These are phyloP conservation scores for Wickerhamomyces strasburgensis DNA, from an alignment of 805 yeast species.

Conservation along the genomic window DNA sequence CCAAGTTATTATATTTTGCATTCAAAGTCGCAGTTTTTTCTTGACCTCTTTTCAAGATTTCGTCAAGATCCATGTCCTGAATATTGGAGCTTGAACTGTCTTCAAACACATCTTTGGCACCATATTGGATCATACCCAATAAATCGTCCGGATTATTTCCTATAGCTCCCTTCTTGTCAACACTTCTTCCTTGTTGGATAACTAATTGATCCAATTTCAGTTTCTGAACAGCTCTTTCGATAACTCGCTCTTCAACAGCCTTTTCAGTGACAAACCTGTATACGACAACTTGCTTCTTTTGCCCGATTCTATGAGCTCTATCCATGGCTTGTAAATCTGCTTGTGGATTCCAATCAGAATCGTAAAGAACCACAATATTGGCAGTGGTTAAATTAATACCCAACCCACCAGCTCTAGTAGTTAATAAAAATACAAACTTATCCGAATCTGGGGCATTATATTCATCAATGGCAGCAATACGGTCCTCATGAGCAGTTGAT, in stretches of 20 bases:
- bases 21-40: conserved; percentile 75
- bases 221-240: conserved; percentile 94
- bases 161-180: conserved; percentile 41
- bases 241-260: conserved; percentile 93
- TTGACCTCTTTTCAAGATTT: conserved; percentile 73
- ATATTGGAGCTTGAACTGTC: conserved; percentile 27
- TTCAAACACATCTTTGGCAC: conserved; percentile 86
- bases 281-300: conserved; percentile 90
- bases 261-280: conserved; percentile 91
- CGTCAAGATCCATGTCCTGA: conserved; percentile 70
- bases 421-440: conserved; percentile 77
- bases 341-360: conserved; percentile 97
- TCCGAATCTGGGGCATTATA: conserved; percentile 78
- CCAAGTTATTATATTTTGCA: conserved; percentile 77
- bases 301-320: conserved; percentile 96
- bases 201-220: conserved; percentile 89
- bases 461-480: conserved; percentile 89
- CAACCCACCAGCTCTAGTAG: conserved; percentile 96
- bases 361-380: conserved; percentile 82
- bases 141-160: conserved; percentile 79
- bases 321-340: conserved; percentile 99
- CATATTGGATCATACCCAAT: conserved; percentile 93
- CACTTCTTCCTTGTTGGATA: conserved; percentile 83
- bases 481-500: conserved; percentile 86
- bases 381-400: conserved; percentile 93